A percentile compares a stretch with the other conserved stretches of the same genome.
Evolutionary conservation across 2,329 filamentous ascomycete genomes (phyloP).

Genomic region (Colletotrichum sp.): DNA sequence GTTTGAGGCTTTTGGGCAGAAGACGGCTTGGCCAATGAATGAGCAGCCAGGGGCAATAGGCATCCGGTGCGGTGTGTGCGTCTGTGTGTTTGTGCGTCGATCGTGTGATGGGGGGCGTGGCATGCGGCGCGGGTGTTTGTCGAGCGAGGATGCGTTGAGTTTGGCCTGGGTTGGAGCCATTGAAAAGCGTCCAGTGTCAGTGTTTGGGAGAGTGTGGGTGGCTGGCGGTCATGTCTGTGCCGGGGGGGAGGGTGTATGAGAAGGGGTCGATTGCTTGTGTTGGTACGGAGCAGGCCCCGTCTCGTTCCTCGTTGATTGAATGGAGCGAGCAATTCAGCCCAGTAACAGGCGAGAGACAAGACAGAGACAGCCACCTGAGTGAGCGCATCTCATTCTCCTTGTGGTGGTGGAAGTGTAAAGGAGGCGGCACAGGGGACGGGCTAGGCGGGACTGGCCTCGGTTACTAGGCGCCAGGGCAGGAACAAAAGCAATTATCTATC

Average conservation of each 20-base stretch:
- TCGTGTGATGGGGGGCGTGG: slow-evolving; percentile 19
- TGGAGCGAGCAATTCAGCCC: neutral
- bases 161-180: neutral
- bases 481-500: neutral
- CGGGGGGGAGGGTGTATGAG: neutral
- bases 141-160: slow-evolving; percentile 4
- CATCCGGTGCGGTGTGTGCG: slow-evolving; percentile 10
- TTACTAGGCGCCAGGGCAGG: neutral
- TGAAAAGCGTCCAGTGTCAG: neutral
- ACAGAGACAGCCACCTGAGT: neutral
- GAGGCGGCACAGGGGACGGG: neutral
- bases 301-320: neutral
- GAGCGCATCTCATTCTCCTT: neutral
- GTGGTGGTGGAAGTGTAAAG: neutral
- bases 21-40: slow-evolving; percentile 3
- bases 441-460: neutral
- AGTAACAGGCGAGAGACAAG: slow-evolving; percentile 3
- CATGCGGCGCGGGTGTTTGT: slow-evolving; percentile 2
- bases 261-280: neutral
- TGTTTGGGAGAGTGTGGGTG: neutral
- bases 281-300: neutral
- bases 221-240: neutral
- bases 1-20: slow-evolving; percentile 17
- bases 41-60: slow-evolving; percentile 3
- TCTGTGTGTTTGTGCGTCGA: slow-evolving; percentile 19